Evolutionary conservation across 495 filamentous ascomycete genomes (phyloP), one percentile per base, ranked within the genome.

Genomic region (Staphylotrichum longicolle): DNA sequence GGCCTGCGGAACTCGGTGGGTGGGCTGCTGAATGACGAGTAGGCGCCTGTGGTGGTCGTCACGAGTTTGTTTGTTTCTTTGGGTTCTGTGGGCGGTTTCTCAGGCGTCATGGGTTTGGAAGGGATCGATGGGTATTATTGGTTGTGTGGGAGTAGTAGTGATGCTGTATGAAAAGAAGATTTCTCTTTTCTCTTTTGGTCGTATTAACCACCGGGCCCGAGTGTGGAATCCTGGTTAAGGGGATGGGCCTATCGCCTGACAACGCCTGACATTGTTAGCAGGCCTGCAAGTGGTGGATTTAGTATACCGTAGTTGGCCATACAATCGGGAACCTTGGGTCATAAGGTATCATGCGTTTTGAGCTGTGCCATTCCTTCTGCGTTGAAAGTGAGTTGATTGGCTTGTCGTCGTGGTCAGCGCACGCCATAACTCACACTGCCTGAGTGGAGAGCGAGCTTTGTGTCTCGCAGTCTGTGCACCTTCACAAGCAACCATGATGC

Each of bases 151-250:
- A 54, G 37, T 12, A 50, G 52, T 5, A 48, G 48, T 7, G 58
- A 53, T 51, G 55, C 33, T 61, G 58, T 57, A 57, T 48, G 52
- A 63, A 60, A 57, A 56, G 54, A 57, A 45, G 53, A 32, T 30
- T 37, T 4, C 32, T 45, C 27, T 45, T 7, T 34, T 60, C 33
- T 34, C 5, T 8, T 34, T 59, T 41, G 14, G 58, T 27, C 47
- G 58, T 54, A 54, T 47, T 15, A 30, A 58, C 37, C 41, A 50
- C 46, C 56, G 35, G n/a, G 44, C 20, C 15, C 41, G 35, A 8
- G 47, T 4, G 50, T 34, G 27, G 20, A 10, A 60, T 37, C 14
- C 7, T 7, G 30, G 33, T 34, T 46, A 32, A 5, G 14, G 40
- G 14, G 12, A 4, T 12, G 4, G 48, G 20, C 30, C 34, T 35